Conservation (phyloP, 257 asterid genomes). For the Salvia hispanica region DNA sequence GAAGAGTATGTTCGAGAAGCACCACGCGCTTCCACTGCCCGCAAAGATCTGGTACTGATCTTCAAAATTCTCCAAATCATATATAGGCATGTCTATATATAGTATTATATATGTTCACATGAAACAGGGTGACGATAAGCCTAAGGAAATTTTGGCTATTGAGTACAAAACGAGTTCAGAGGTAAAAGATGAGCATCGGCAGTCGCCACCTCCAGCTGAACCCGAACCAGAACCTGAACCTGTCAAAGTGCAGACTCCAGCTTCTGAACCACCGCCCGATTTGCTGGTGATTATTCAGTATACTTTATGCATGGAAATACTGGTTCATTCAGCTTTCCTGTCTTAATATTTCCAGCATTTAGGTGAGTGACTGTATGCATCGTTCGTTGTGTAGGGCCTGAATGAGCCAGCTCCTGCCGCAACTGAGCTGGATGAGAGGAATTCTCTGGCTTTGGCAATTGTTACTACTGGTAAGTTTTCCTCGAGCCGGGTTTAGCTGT, state of each 20-base stretch:
- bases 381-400: slow-evolving; percentile 55
- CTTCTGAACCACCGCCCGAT: slow-evolving; percentile 62
- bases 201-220: slow-evolving; percentile 55
- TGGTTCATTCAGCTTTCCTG: background rate
- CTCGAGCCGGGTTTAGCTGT: background rate
- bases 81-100: background rate
- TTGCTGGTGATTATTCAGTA: slow-evolving; percentile 53
- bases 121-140: slow-evolving; percentile 60
- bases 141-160: slow-evolving; percentile 71
- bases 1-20: slow-evolving; percentile 97
- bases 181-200: slow-evolving; percentile 56
- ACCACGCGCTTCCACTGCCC: slow-evolving; percentile 78
- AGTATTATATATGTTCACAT: background rate
- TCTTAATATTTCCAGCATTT: slow-evolving; percentile 12
- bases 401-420: slow-evolving; percentile 75
- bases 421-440: slow-evolving; percentile 78
- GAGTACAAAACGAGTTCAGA: slow-evolving; percentile 73
- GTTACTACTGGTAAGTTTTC: slow-evolving; percentile 74
- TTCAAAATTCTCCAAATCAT: slow-evolving; percentile 13
- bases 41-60: slow-evolving; percentile 65
- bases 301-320: background rate
- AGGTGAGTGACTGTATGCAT: slow-evolving; percentile 6
- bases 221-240: slow-evolving; percentile 57
- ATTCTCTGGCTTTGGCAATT: slow-evolving; percentile 91
- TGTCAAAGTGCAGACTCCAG: slow-evolving; percentile 60